Evolutionary conservation across 169 alveolate species (phyloP), one percentile per base, ranked within the genome.

Genomic region (Eimeria zaria): DNA sequence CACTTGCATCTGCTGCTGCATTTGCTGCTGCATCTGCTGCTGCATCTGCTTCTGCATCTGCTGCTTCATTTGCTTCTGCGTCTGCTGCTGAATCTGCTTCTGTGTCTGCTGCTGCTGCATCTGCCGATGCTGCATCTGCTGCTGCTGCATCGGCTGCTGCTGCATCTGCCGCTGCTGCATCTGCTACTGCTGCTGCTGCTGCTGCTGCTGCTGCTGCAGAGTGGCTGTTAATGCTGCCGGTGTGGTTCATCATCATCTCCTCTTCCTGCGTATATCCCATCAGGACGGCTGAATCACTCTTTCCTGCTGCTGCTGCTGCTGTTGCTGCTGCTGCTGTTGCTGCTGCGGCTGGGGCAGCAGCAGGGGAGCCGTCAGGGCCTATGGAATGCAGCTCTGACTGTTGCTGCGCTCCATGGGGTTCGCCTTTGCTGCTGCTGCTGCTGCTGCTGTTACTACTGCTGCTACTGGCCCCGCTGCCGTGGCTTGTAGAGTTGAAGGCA

Each of bases 381-480:
- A 18, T 33, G 11, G n/a, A 2, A 27, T 33, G 33, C 55, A 16
- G 24, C 27, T 84, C 22, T 20, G 91, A 33, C 22, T 33, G 91
- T 58, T 58, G 78, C 91, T 58, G 91, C 78, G 91, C 78, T 58
- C 58, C 73, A 39, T 73, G 27, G 55, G 33, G 53, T 27, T 73
- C 58, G 84, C 84, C 84, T 20, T 14, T 84, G 76, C 58, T 36
- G 55, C 91, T 33, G 51, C 91, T 53, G 78, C 78, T 46, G 89
- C 62, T 55, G 74, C 91, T 30, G 76, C 76, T 58, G 76, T n/a
- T n/a, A n/a, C n/a, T n/a, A n/a, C n/a, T n/a, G n/a, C n/a, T n/a
- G n/a, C n/a, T n/a, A n/a, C n/a, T n/a, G n/a, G n/a, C n/a, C n/a
- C 91, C 22, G 91, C 91, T 53, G 91, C 76, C 33, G 91, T 78